Base-by-base conservation (phyloP, 2,329 filamentous ascomycete species). In the Trichoderma citrinoviride region DNA sequence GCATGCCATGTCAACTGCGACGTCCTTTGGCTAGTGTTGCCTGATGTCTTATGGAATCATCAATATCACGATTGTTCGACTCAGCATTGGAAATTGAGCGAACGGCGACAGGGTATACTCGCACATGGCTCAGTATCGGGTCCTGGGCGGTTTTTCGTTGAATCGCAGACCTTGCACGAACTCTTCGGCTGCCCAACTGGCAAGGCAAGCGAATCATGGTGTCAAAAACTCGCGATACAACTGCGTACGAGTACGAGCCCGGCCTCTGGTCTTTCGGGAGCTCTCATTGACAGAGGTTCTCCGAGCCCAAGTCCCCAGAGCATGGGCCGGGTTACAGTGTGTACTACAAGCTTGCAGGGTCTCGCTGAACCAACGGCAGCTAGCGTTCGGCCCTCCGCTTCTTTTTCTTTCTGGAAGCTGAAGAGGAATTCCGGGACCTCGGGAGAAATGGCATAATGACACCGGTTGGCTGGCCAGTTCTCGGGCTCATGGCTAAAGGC, bases 381-480 rank as follows among this genome's bases (percentile, higher is more conserved):
- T 61, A 61, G 23, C 33, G 47, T 53, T 17, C 41, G 2, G 23
- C 47, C 47, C 58, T 61, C 58, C 47, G 44, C 37, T 44, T 61
- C 14, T 33, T 53, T 44, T 61, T 61, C 40, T 61, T 61, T 61
- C 58, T 61, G 58, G 58, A 61, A 61, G 33, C 58, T 49, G 58
- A 25, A n/a, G 40, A 61, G 58, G 47, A 61, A 61, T 46, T 29
- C 58, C 58, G 37, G 40, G 58, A 52, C 58, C 47, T 61, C 37
- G 47, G 47, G 47, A 43, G 37, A 29, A 29, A 52, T n/a, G 10
- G 12, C 33, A 44, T 17, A 53, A 14, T 40, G n/a, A 33, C 52
- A 54, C 52, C 27, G 50, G 14, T 21, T 29, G 25, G 49, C 49
- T 52, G 25, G 19, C 27, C 25, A 52, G 49, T 33, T 33, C 1